Conservation (phyloP, 257 asterid genomes). For the Fraxinus americana region DNA sequence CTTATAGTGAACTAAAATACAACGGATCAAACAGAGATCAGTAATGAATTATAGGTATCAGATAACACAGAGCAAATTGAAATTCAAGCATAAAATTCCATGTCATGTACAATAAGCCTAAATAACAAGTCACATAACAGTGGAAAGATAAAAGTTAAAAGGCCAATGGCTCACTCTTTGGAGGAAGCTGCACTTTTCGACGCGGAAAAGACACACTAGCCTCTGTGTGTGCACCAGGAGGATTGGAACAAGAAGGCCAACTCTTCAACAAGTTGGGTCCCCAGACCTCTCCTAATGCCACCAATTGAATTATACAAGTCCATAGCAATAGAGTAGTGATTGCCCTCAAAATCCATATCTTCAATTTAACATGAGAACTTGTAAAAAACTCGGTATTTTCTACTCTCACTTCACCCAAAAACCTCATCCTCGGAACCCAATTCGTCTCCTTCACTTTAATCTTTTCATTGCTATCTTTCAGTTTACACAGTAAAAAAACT, state of each 20-base stretch:
- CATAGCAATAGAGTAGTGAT: slow-evolving; percentile 18
- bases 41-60: neutral
- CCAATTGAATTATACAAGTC: slow-evolving; percentile 18
- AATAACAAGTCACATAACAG: neutral
- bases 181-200: slow-evolving; percentile 2
- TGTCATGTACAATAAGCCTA: neutral
- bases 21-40: neutral
- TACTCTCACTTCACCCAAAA: slow-evolving; percentile 1
- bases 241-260: slow-evolving; percentile 21
- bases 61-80: neutral
- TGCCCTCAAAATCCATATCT: slow-evolving; percentile 15
- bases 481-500: neutral
- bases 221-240: neutral
- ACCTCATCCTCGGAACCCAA: slow-evolving; percentile 8
- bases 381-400: neutral
- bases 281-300: slow-evolving; percentile 17
- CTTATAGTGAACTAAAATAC: neutral
- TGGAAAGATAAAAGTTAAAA: neutral
- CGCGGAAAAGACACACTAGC: neutral
- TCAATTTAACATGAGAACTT: slow-evolving; percentile 4
- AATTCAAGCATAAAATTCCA: neutral
- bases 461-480: slow-evolving; percentile 3
- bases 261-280: slow-evolving; percentile 13
- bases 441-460: neutral
- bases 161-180: slow-evolving; percentile 16